Evolutionary conservation across 163 green algal genomes (phyloP).

Genomic region (Coccomyxa subellipsoidea): DNA sequence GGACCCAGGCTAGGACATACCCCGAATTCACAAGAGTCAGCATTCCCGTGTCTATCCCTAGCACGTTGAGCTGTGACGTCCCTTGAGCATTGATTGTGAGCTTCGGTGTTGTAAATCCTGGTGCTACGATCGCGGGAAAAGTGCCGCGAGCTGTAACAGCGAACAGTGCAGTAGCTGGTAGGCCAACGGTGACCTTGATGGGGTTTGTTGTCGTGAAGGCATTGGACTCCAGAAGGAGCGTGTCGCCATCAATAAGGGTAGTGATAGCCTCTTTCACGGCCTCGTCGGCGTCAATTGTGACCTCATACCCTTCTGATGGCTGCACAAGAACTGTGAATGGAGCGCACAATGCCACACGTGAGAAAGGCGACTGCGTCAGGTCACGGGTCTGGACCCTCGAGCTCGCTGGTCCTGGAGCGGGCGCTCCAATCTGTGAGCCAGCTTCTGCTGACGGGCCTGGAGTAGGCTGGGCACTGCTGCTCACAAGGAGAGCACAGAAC

Average conservation of each 20-base stretch:
- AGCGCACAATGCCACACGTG: not conserved
- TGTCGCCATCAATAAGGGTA: not conserved
- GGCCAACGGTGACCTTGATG: slow-evolving; percentile 9
- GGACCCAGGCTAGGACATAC: not conserved
- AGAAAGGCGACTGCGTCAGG: not conserved
- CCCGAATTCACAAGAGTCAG: not conserved
- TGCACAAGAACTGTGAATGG: slow-evolving; percentile 4
- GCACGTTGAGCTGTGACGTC: not conserved
- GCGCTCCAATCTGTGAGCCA: not conserved
- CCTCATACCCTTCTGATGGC: not conserved
- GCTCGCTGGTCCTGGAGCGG: not conserved
- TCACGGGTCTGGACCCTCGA: not conserved
- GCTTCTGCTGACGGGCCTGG: not conserved
- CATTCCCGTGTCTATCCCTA: not conserved
- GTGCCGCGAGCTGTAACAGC: not conserved
- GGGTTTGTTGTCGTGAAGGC: not conserved
- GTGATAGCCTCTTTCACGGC: not conserved
- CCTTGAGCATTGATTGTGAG: not conserved
- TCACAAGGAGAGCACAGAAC: not conserved
- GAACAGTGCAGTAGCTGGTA: not conserved
- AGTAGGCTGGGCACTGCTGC: not conserved
- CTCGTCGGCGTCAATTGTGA: not conserved
- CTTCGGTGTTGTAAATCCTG: not conserved
- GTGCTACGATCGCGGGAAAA: not conserved
- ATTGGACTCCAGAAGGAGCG: not conserved